Percentiles rank a stretch among this genome's conserved stretches.
phyloP scores from a whole-genome alignment of 1,284 basidiomycete species.

The Rhodotorula sp. region DNA sequence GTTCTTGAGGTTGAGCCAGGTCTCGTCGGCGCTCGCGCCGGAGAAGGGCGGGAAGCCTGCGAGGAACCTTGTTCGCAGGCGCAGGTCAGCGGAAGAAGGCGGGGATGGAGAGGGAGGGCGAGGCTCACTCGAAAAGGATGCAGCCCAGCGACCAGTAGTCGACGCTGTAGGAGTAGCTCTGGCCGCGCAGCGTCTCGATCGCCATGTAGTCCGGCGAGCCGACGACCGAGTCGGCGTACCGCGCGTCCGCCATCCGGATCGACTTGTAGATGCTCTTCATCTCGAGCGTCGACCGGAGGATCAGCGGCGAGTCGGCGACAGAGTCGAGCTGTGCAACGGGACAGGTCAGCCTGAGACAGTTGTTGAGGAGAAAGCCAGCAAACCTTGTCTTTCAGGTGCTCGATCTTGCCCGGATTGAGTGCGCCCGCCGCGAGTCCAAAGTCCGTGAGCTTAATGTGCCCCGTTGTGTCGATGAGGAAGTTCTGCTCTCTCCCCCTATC shows the following conservation, averaged over 20 bases:
- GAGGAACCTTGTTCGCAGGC: constrained; percentile 43
- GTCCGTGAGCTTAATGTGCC: constrained; percentile 98
- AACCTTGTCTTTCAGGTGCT: constrained; percentile 89
- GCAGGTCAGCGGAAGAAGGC: neutral
- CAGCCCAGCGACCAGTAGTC: constrained; percentile 99
- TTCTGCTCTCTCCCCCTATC: constrained; percentile 63
- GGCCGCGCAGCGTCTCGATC: constrained; percentile 75
- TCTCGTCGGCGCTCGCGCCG: constrained; percentile 93
- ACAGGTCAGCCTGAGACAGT: neutral
- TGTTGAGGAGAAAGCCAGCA: constrained; percentile 26
- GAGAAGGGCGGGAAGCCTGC: constrained; percentile 94
- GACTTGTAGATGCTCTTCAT: constrained; percentile 92
- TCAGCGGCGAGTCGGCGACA: constrained; percentile 89
- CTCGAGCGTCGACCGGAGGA: constrained; percentile 91
- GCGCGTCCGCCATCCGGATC: constrained; percentile 84
- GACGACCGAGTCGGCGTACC: constrained; percentile 96
- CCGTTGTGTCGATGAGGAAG: constrained; percentile 91
- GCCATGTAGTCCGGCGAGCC: constrained; percentile 90
- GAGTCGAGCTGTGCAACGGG: constrained; percentile 72
- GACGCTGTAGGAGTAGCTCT: constrained; percentile 91
- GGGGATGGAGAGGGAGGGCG: neutral
- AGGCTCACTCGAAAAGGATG: constrained; percentile 74
- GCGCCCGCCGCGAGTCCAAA: constrained; percentile 97
- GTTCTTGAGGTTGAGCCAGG: constrained; percentile 98
- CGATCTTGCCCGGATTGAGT: constrained; percentile 91